Conservation (phyloP, 2,329 filamentous ascomycete genomes). For the Paecilomyces variotii region DNA sequence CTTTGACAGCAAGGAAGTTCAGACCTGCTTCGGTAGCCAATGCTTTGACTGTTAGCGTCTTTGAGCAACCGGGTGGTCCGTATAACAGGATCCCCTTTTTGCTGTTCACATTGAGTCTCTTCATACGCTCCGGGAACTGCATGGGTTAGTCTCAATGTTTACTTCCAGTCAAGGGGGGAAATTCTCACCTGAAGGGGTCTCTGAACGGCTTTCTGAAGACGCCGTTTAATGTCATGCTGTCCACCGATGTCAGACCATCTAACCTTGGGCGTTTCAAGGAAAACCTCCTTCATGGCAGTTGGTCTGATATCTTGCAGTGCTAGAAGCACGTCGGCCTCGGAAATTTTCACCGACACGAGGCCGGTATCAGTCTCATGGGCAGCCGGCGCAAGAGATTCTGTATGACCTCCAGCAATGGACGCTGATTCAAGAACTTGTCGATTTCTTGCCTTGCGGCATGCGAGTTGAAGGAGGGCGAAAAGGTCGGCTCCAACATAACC, state of each 20-base stretch:
- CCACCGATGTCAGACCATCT: constrained; percentile 85
- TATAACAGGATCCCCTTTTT: constrained; percentile 83
- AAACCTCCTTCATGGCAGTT: constrained; percentile 81
- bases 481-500: constrained; percentile 80
- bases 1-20: constrained; percentile 93
- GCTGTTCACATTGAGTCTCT: constrained; percentile 46
- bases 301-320: constrained; percentile 66
- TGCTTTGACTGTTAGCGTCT: constrained; percentile 85
- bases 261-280: constrained; percentile 78
- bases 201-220: constrained; percentile 50
- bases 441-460: constrained; percentile 35
- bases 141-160: neutral
- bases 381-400: neutral
- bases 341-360: constrained; percentile 21
- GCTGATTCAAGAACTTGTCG: constrained; percentile 18
- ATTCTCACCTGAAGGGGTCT: constrained; percentile 47
- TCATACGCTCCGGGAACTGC: constrained; percentile 45
- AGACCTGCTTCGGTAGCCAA: constrained; percentile 83
- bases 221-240: constrained; percentile 67
- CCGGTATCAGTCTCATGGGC: constrained; percentile 6
- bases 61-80: constrained; percentile 88
- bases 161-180: neutral
- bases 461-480: constrained; percentile 52
- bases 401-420: neutral
- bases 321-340: constrained; percentile 26